phyloP scores from a whole-genome alignment of 2,329 filamentous ascomycete genomes.

The Polychaeton citri region DNA sequence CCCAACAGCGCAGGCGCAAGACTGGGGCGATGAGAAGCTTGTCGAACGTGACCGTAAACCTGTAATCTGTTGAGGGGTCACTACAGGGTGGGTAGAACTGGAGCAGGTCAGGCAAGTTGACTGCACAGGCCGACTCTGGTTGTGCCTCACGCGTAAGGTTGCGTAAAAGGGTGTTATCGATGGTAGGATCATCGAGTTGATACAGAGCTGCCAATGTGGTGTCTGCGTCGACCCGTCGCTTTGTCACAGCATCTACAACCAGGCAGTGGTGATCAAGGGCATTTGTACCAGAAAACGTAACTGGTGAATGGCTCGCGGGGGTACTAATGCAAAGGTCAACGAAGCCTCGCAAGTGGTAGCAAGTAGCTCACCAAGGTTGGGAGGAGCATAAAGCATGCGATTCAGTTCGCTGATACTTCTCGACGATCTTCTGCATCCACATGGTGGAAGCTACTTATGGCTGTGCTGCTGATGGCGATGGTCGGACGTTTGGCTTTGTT shows the following conservation, averaged over 20 bases:
- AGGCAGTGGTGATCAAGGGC: not conserved
- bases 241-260: not conserved
- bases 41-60: not conserved
- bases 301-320: no score
- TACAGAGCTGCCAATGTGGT: not conserved
- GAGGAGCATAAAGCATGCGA: no score
- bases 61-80: not conserved
- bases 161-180: not conserved
- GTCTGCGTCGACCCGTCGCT: not conserved
- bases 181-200: not conserved
- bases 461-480: no score
- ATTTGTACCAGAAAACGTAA: no score
- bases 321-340: no score
- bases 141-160: not conserved
- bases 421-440: conserved; percentile 1
- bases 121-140: no score
- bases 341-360: no score
- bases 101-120: no score
- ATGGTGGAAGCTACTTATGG: not conserved
- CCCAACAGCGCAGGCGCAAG: not conserved
- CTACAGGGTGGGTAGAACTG: no score
- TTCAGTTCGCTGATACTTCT: not conserved
- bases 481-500: no score
- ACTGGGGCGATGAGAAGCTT: not conserved
- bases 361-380: no score